Evolutionary conservation across 192 early-diverging fungal genomes (phyloP).

Genomic region (Linnemannia zychae): DNA sequence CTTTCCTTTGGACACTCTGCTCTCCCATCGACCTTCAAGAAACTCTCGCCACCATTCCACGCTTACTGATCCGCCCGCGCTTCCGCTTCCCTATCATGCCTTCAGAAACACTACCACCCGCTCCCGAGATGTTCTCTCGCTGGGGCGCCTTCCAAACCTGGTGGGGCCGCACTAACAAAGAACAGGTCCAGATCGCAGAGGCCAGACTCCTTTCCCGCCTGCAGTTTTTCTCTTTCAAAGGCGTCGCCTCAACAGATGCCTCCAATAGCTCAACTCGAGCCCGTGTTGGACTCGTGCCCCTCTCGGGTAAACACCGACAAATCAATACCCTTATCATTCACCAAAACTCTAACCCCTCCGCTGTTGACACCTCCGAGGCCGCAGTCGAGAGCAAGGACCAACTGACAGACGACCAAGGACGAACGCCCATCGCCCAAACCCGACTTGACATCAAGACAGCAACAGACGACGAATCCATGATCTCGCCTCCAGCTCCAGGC

Average conservation of each 20-base stretch:
- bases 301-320: conserved; percentile 58
- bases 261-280: conserved; percentile 51
- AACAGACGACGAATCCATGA: conserved; percentile 44
- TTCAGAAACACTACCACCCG: conserved; percentile 33
- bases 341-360: conserved; percentile 42
- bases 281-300: conserved; percentile 69
- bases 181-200: conserved; percentile 63
- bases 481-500: conserved; percentile 49
- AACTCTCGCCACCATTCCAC: conserved; percentile 37
- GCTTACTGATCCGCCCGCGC: conserved; percentile 41
- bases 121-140: conserved; percentile 45
- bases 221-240: conserved; percentile 63
- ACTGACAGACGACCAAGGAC: conserved; percentile 53
- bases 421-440: conserved; percentile 51
- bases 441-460: conserved; percentile 40
- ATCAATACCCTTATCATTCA: conserved; percentile 77
- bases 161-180: conserved; percentile 41
- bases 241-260: conserved; percentile 36
- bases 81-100: conserved; percentile 58
- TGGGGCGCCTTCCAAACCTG: conserved; percentile 55
- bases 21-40: not conserved
- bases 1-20: not conserved
- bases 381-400: conserved; percentile 23
- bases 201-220: conserved; percentile 68
- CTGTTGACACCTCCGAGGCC: conserved; percentile 41